Evolutionary conservation across 345 rosid genomes (phyloP), one percentile per base, ranked within the genome.

Genomic region (Camelina neglecta): DNA sequence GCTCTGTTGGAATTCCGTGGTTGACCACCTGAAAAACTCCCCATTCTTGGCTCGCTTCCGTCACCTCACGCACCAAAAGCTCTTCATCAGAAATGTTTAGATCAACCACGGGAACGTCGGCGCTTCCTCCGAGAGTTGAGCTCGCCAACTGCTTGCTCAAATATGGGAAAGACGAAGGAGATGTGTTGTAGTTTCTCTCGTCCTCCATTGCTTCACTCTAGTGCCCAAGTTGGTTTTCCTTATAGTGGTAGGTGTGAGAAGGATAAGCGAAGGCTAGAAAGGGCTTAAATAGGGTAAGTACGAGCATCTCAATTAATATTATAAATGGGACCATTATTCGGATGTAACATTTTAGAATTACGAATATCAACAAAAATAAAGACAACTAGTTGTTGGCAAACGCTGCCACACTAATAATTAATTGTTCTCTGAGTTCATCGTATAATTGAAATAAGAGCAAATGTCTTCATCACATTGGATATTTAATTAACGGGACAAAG

Each of bases 1-100:
- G 44, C 6, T 84, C 82, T 79, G 4, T 20, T 20, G 82, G 76
- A 2, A 79, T 73, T 0, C 83, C 83, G 13, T 82, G 83, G 65
- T 80, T 80, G 2, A 80, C 73, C n/a, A 82, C 64, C 61, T 82
- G 87, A 35, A 84, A 82, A 53, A 63, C 41, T 0, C 84, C 88
- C 82, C 82, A 85, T 29, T 73, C 76, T 67, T 75, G 76, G 4
- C 84, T 78, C 2, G 84, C 88, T 5, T 81, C 65, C 9, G 65
- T 63, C 15, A 82, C 65, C 10, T 77, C 82, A 23, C 71, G 75
- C 1, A 73, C 77, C 16, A 80, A 41, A 4, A 53, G 26, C 3
- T 77, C 67, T 13, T 76, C 79, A 7, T 82, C 72, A 11, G 63
- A 75, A 7, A 73, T 53, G 3, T 78, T 72, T 50, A 85, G 78